Conservation (phyloP, 164 flowering plant genomes). For the Taxillus chinensis region DNA sequence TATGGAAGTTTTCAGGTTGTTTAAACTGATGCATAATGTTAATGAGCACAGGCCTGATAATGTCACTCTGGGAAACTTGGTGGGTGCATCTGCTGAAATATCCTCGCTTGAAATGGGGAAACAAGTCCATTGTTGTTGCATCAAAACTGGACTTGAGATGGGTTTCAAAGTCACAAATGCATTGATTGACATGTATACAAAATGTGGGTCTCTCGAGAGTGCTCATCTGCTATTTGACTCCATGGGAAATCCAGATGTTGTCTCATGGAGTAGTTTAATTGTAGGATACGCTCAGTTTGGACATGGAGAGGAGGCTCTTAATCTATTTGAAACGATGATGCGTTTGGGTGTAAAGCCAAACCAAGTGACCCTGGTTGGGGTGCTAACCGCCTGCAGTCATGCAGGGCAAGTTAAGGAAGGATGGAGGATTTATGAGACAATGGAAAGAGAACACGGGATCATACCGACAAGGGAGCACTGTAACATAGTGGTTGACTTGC, state of each 20-base stretch:
- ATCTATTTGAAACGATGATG: constrained; percentile 40
- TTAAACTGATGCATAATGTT: constrained; percentile 27
- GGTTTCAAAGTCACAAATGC: constrained; percentile 37
- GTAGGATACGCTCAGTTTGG: constrained; percentile 58
- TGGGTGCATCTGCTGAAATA: constrained; percentile 40
- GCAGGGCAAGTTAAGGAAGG: constrained; percentile 65
- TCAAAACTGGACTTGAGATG: constrained; percentile 32
- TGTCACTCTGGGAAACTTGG: constrained; percentile 28
- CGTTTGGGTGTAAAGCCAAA: constrained; percentile 38
- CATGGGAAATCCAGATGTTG: constrained; percentile 39
- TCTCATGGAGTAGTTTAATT: constrained; percentile 65
- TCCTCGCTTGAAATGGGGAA: constrained; percentile 40
- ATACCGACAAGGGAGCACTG: constrained; percentile 52
- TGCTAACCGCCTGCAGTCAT: constrained; percentile 63
- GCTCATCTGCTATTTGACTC: constrained; percentile 34
- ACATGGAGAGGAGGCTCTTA: constrained; percentile 41
- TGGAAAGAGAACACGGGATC: constrained; percentile 44
- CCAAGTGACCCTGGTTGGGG: constrained; percentile 52
- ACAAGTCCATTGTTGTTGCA: constrained; percentile 36
- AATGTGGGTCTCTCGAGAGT: constrained; percentile 41
- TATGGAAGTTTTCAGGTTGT: constrained; percentile 31
- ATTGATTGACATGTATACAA: constrained; percentile 56
- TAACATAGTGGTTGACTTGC: constrained; percentile 57
- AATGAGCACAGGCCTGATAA: constrained; percentile 34
- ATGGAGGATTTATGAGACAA: constrained; percentile 24